Percentiles rank a stretch among this genome's conserved stretches.
These are phyloP conservation scores for Suillus alpinus DNA, from an alignment of 768 basidiomycete genomes.

Conservation along the genomic window DNA sequence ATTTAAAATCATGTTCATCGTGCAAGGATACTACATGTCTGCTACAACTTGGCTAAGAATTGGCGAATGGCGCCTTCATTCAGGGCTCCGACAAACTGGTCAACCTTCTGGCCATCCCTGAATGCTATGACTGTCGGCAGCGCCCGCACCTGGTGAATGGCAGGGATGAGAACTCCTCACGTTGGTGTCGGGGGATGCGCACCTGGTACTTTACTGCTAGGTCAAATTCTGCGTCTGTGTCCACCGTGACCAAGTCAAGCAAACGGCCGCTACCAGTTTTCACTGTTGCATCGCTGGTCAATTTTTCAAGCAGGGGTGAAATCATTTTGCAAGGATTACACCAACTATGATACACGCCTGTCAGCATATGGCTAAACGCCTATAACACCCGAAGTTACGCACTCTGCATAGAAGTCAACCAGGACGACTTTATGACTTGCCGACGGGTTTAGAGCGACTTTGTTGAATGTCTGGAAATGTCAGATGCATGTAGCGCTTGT, in stretches of 20 bases:
- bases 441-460: slow-evolving; percentile 25
- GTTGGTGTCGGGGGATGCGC: slow-evolving; percentile 9
- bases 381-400: slow-evolving; percentile 24
- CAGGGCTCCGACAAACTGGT: slow-evolving; percentile 62
- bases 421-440: slow-evolving; percentile 55
- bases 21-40: background rate
- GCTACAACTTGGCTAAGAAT: slow-evolving; percentile 43
- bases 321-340: slow-evolving; percentile 74
- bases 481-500: background rate
- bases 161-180: background rate
- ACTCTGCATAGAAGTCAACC: slow-evolving; percentile 84
- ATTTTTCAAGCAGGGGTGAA: slow-evolving; percentile 63
- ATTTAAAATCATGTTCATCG: background rate
- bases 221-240: slow-evolving; percentile 52
- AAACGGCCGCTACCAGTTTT: slow-evolving; percentile 53
- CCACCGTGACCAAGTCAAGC: slow-evolving; percentile 71
- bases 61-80: slow-evolving; percentile 40
- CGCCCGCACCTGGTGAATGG: slow-evolving; percentile 51
- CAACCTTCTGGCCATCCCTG: slow-evolving; percentile 55
- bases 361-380: slow-evolving; percentile 4
- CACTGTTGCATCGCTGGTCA: slow-evolving; percentile 44
- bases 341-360: slow-evolving; percentile 49
- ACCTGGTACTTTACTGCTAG: slow-evolving; percentile 56
- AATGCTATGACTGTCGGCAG: slow-evolving; percentile 84
- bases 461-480: slow-evolving; percentile 32